Evolutionary conservation across 306 rosid genomes (phyloP).

Genomic region (Glycine tomentella): DNA sequence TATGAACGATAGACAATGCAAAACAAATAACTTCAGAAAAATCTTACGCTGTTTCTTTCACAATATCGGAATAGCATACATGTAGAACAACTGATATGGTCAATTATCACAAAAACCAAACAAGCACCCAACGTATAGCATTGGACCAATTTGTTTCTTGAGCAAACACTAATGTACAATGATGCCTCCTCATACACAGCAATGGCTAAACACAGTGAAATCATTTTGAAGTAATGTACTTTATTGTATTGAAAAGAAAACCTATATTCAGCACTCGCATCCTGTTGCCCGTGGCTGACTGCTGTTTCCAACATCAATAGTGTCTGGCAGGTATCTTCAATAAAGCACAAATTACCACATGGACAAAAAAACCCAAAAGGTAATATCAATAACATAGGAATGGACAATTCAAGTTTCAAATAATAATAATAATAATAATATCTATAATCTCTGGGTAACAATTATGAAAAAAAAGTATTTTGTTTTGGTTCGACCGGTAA

Average conservation of each 20-base stretch:
- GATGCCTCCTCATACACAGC: conserved; percentile 47
- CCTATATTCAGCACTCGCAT: conserved; percentile 81
- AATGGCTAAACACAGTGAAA: conserved; percentile 47
- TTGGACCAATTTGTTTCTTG: conserved; percentile 57
- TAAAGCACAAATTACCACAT: conserved; percentile 6
- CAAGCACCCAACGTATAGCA: conserved; percentile 55
- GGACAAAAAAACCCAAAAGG: conserved; percentile 35
- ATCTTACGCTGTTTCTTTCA: conserved; percentile 40
- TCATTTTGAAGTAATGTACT: conserved; percentile 47
- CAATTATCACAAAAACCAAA: conserved; percentile 44
- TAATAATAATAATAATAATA: neutral
- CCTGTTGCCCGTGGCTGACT: conserved; percentile 86
- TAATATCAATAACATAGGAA: conserved; percentile 38
- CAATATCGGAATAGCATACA: conserved; percentile 42
- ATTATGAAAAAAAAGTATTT: neutral
- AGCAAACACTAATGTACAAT: conserved; percentile 65
- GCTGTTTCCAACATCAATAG: conserved; percentile 88
- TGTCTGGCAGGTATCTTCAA: conserved; percentile 94
- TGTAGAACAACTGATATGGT: conserved; percentile 32
- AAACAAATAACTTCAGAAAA: conserved; percentile 33
- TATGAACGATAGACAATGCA: conserved; percentile 17
- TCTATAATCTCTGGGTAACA: conserved; percentile 18
- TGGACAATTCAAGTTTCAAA: conserved; percentile 17
- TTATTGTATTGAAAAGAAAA: conserved; percentile 59
- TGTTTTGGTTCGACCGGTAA: too few species aligned